These are phyloP conservation scores for Cucumis cinereus DNA, from an alignment of 306 rosid species.

Conservation along the genomic window DNA sequence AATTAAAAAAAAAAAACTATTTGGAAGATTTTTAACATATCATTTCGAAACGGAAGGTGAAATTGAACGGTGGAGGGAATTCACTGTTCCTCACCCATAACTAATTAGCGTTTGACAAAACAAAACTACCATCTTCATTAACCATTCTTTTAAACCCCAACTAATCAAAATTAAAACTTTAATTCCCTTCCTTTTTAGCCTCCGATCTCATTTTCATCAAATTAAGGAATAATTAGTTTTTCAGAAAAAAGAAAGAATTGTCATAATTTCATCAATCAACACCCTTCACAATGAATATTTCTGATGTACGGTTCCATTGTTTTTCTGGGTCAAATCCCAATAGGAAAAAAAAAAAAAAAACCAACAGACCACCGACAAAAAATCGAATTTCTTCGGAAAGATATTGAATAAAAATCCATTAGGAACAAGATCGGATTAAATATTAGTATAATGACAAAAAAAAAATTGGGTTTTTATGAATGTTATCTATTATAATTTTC, in stretches of 20 bases:
- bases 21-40: background rate
- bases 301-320: background rate
- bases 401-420: background rate
- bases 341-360: background rate
- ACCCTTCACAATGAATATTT: background rate
- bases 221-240: background rate
- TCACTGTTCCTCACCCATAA: background rate
- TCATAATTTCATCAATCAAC: background rate
- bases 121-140: background rate
- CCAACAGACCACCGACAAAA: constrained; percentile 6
- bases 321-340: background rate
- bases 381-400: background rate
- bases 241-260: background rate
- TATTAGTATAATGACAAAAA: no score
- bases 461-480: background rate
- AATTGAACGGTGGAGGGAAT: constrained; percentile 9
- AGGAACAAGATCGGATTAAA: background rate
- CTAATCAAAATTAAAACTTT: background rate
- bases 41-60: background rate
- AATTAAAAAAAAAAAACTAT: background rate
- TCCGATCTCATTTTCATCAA: background rate
- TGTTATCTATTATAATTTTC: background rate
- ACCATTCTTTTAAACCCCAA: background rate
- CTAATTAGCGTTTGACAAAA: background rate
- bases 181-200: background rate